phyloP scores from a whole-genome alignment of 192 early-diverging fungal genomes.

The Rhizophlyctis rosea region DNA sequence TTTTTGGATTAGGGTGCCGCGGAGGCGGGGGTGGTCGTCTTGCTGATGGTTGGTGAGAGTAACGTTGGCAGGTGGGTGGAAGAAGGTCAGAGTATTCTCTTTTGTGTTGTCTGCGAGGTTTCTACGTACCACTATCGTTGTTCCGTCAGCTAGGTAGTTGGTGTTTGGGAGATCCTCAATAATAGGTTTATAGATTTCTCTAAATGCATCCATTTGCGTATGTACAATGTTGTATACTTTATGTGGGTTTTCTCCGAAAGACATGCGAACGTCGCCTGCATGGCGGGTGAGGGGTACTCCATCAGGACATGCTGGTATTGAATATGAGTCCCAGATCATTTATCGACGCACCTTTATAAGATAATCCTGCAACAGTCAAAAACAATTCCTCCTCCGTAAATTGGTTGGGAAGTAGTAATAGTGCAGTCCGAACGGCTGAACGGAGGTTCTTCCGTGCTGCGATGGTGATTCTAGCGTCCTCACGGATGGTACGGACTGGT shows the following conservation, averaged over 20 bases:
- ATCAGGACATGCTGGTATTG: too few relatives aligned
- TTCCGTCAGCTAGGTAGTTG: constrained; percentile 26
- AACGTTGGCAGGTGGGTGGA: neutral
- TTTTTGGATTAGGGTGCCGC: constrained; percentile 71
- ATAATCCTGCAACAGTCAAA: constrained; percentile 75
- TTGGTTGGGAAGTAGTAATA: constrained; percentile 76
- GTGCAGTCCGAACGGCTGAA: constrained; percentile 76
- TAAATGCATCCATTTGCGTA: constrained; percentile 65
- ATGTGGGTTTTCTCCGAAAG: constrained; percentile 87
- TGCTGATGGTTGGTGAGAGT: too few relatives aligned
- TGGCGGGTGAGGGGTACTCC: too few relatives aligned
- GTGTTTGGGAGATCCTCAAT: constrained; percentile 43
- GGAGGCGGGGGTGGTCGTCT: constrained; percentile 38
- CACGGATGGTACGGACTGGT: constrained; percentile 72
- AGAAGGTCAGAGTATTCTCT: neutral
- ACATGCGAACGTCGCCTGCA: constrained; percentile 89
- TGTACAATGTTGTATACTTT: constrained; percentile 94
- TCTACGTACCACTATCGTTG: constrained; percentile 44
- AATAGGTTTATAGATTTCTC: constrained; percentile 42
- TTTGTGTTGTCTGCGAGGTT: too few relatives aligned
- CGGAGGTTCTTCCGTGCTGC: constrained; percentile 84
- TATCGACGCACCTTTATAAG: constrained; percentile 65
- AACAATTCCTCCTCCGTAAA: constrained; percentile 84
- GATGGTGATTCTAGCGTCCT: constrained; percentile 69
- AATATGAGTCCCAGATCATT: too few relatives aligned